A percentile compares a stretch with the other conserved stretches of the same genome.
phyloP scores from a whole-genome alignment of 352 stramenopile genomes.

The Pythium phragmitis region DNA sequence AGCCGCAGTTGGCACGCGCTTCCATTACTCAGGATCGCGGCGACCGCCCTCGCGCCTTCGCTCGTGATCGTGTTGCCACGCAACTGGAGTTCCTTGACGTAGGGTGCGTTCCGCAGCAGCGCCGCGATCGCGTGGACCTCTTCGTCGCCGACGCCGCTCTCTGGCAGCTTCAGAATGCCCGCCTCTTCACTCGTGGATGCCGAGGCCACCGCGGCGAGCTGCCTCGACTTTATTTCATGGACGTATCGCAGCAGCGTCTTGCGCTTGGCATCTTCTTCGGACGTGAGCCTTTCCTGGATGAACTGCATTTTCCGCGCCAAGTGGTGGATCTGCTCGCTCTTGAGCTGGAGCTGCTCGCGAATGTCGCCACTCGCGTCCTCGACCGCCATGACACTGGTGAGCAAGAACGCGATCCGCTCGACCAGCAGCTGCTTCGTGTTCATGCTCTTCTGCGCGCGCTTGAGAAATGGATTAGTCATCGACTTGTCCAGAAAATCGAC shows the following conservation, averaged over 20 bases:
- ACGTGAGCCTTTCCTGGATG: conserved; percentile 83
- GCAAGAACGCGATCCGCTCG: conserved; percentile 84
- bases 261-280: conserved; percentile 95
- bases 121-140: conserved; percentile 95
- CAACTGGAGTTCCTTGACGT: conserved; percentile 93
- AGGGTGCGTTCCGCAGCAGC: conserved; percentile 85
- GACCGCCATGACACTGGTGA: conserved; percentile 62
- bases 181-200: conserved; percentile 19
- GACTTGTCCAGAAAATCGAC: conserved; percentile 90
- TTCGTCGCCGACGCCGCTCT: conserved; percentile 93
- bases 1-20: conserved; percentile 67
- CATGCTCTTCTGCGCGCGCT: conserved; percentile 90
- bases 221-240: conserved; percentile 88
- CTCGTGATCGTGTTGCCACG: conserved; percentile 89
- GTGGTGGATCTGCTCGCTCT: conserved; percentile 85
- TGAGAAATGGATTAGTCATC: conserved; percentile 92
- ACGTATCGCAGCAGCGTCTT: conserved; percentile 95
- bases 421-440: conserved; percentile 93
- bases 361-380: conserved; percentile 72
- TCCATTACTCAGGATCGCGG: conserved; percentile 82
- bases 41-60: conserved; percentile 92
- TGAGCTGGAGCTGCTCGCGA: conserved; percentile 45
- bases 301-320: conserved; percentile 64
- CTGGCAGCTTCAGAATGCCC: conserved; percentile 73
- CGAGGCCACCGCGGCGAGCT: conserved; percentile 22